Percentiles rank a stretch among this genome's conserved stretches.
Evolutionary conservation across 352 stramenopile genomes (phyloP).

Genomic region (Phytopythium kandeliae): DNA sequence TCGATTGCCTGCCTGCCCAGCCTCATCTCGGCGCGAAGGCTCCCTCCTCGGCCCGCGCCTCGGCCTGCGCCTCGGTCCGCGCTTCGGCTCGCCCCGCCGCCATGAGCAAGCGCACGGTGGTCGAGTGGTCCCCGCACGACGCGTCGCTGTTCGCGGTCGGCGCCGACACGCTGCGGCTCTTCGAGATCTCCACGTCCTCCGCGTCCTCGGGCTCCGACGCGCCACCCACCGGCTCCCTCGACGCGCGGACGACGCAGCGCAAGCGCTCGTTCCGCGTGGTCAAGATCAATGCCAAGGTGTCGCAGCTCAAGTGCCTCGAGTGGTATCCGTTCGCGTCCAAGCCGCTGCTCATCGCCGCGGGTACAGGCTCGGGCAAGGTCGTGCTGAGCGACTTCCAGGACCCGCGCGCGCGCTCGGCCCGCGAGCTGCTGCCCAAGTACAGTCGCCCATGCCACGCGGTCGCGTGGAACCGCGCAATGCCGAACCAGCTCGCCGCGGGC

Average conservation of each 20-base stretch:
- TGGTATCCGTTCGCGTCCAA: constrained; percentile 79
- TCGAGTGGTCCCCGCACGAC: constrained; percentile 84
- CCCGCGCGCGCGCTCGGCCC: constrained; percentile 46
- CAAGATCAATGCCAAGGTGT: constrained; percentile 70
- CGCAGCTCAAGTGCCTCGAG: constrained; percentile 80
- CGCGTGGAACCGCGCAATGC: constrained; percentile 70
- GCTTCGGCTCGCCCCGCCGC: neutral
- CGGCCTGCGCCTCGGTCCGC: no score
- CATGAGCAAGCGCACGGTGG: constrained; percentile 78
- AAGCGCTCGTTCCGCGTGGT: constrained; percentile 80
- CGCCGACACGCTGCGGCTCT: constrained; percentile 78
- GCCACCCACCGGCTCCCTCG: neutral
- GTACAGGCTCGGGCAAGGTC: constrained; percentile 73
- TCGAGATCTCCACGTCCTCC: constrained; percentile 48
- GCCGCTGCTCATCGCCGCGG: constrained; percentile 67
- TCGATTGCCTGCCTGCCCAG: no score
- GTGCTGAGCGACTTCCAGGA: constrained; percentile 81
- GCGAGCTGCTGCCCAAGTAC: constrained; percentile 80
- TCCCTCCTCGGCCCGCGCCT: no score
- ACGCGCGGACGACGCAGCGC: constrained; percentile 54
- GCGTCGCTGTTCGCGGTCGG: constrained; percentile 78
- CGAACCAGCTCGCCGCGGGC: constrained; percentile 72
- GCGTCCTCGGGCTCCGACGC: neutral
- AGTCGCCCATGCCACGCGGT: constrained; percentile 78
- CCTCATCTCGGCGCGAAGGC: no score